These are phyloP conservation scores for Mycena olivaceomarginata DNA, from an alignment of 768 basidiomycete genomes.

Conservation along the genomic window DNA sequence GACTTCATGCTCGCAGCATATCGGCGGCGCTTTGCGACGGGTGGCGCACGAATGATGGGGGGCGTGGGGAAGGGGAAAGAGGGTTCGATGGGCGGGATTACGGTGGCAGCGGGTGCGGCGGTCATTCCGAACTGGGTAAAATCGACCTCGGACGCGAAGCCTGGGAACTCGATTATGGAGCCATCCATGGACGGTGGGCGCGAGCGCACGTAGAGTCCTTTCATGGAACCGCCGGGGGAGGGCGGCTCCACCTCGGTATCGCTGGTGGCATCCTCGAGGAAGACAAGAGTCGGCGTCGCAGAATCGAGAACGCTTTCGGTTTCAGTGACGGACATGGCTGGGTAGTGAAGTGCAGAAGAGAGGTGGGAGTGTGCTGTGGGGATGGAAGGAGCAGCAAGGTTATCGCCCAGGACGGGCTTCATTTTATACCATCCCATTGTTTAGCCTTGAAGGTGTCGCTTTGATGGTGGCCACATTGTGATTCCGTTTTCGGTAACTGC, in stretches of 20 bases:
- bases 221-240: constrained; percentile 14
- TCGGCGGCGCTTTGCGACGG: constrained; percentile 5
- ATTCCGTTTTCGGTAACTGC: background rate
- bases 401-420: background rate
- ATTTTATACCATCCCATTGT: background rate
- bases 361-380: background rate
- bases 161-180: constrained; percentile 19
- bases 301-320: background rate
- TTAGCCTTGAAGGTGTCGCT: background rate
- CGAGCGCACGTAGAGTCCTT: constrained; percentile 26
- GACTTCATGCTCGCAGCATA: constrained; percentile 15
- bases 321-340: constrained; percentile 1
- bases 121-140: background rate
- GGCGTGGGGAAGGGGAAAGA: background rate
- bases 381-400: background rate
- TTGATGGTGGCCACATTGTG: background rate
- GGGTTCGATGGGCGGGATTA: background rate
- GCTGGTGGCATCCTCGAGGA: background rate
- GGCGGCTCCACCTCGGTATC: background rate
- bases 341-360: background rate
- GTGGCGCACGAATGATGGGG: background rate
- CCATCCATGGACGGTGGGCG: constrained; percentile 20
- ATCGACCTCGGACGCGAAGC: background rate
- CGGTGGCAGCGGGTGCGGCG: background rate
- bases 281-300: background rate